Base-by-base conservation (phyloP, 768 basidiomycete species). In the Porpolomopsis calyptriformis region DNA sequence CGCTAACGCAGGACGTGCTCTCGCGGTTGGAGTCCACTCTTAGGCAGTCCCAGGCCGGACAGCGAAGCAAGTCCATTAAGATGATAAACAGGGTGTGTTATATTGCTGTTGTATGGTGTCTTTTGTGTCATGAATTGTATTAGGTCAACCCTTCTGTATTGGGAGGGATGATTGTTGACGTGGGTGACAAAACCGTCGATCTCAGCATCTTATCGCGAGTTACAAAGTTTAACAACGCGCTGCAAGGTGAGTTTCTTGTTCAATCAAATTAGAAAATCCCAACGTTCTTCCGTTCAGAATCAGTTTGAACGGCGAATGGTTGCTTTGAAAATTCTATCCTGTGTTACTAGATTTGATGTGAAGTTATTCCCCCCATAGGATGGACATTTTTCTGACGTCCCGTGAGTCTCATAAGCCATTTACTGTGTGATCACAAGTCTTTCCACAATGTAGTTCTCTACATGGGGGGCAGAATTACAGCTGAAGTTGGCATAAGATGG, bases 161-260 rank as follows among this genome's bases (percentile, higher is more conserved):
- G 51, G 96, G 94, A 48, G 96, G 96, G 42, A 64, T 98, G 49
- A 74, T 97, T 50, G 83, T 99, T 40, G 96, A 99, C 69, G 91
- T 99, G 60, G 94, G 92, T 52, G 96, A 97, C 73, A 94, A 94
- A 74, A 91, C 90, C 44, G 85, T 99, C 57, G 96, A 99, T 68
- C 76, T 98, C 49, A 93, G 89, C 55, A 92, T 94, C 46, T 82
- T 81, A 40, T 90, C 89, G 26, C 87, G 89, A 45, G 90, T 98
- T 57, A 94, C 82, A 63, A 94, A 92, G 67, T 78, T 97, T 60
- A 97, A 97, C 76, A 78, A 77, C 53, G 75, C 85, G 57, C 72
- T 98, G 42, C 77, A 84, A 61, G 80, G 91, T 89, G 64, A 53
- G 86, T 70, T n/a, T 37, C 40, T 38, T 44, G 3, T 31, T 47